A percentile compares a stretch with the other conserved stretches of the same genome.
These are phyloP conservation scores for Pyrenochaeta sp. DNA, from an alignment of 2,329 filamentous ascomycete genomes.

Conservation along the genomic window DNA sequence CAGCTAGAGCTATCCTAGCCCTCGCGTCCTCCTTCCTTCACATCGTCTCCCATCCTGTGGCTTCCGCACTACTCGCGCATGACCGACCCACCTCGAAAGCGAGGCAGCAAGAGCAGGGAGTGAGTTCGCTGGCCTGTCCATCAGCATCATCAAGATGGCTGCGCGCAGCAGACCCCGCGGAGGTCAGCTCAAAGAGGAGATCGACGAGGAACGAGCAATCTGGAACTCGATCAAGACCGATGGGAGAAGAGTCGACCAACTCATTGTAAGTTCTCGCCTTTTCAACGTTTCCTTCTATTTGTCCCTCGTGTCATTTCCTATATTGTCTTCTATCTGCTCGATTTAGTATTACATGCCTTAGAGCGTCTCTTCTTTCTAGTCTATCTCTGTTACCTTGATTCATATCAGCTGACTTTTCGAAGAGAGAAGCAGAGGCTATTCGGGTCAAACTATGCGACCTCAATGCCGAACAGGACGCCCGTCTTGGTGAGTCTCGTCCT, in stretches of 20 bases:
- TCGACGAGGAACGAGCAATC: conserved; percentile 58
- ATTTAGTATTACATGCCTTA: too few species aligned
- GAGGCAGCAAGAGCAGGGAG: conserved; percentile 14
- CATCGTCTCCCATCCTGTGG: conserved; percentile 3
- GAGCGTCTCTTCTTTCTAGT: too few species aligned
- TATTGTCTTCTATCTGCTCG: too few species aligned
- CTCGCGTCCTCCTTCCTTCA: conserved; percentile 7
- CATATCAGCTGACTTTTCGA: conserved; percentile 7
- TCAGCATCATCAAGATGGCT: conserved; percentile 53
- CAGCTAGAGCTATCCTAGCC: conserved; percentile 10
- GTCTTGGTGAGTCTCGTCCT: conserved; percentile 34
- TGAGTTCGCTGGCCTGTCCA: conserved; percentile 6
- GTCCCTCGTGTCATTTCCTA: too few species aligned
- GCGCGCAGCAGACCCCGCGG: conserved; percentile 54
- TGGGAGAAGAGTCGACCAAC: conserved; percentile 54
- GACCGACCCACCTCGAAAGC: conserved; percentile 9
- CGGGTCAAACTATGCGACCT: conserved; percentile 42
- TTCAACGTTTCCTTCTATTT: too few species aligned
- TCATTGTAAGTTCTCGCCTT: conserved; percentile 51
- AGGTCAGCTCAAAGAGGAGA: conserved; percentile 56
- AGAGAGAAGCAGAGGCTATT: conserved; percentile 42
- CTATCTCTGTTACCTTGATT: too few species aligned
- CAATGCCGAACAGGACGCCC: conserved; percentile 35
- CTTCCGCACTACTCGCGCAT: conserved; percentile 12
- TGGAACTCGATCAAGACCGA: conserved; percentile 58